Conservation (phyloP, 306 rosid genomes). For the Acacia melanoxylon region DNA sequence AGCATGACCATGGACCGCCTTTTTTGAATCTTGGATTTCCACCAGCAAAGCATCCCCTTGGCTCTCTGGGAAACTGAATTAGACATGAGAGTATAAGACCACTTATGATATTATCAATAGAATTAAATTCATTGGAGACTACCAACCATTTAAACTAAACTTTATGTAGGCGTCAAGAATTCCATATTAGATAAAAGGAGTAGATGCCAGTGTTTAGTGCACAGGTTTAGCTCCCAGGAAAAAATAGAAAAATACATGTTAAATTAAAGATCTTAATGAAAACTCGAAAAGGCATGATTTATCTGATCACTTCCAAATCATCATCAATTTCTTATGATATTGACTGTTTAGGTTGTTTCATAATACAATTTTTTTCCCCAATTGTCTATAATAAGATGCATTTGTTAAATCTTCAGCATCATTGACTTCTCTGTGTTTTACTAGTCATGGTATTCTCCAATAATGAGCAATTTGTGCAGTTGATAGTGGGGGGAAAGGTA, state of each 20-base stretch:
- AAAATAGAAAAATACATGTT: not conserved
- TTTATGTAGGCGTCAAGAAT: not conserved
- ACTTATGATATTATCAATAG: not conserved
- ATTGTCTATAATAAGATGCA: not conserved
- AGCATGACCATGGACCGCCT: constrained; percentile 73
- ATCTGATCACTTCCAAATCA: not conserved
- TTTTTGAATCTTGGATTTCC: constrained; percentile 76
- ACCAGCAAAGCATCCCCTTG: constrained; percentile 84
- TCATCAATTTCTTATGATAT: not conserved
- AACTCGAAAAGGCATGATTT: not conserved
- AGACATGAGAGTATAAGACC: constrained; percentile 27
- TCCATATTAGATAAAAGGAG: not conserved
- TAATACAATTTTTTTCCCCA: not conserved
- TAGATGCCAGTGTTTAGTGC: not conserved
- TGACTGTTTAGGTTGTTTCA: constrained; percentile 5
- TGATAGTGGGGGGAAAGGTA: not conserved
- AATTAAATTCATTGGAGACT: not conserved
- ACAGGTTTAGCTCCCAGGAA: not conserved
- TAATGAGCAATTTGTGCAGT: constrained; percentile 11
- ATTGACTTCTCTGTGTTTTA: not conserved
- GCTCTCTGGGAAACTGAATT: constrained; percentile 86
- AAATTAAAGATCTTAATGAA: not conserved
- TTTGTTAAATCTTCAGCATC: not conserved
- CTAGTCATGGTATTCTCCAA: constrained; percentile 1
- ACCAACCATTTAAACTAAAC: not conserved